A percentile compares a stretch with the other conserved stretches of the same genome.
These are phyloP conservation scores for Xylaria intraflava DNA, from an alignment of 495 filamentous ascomycete species.

Conservation along the genomic window DNA sequence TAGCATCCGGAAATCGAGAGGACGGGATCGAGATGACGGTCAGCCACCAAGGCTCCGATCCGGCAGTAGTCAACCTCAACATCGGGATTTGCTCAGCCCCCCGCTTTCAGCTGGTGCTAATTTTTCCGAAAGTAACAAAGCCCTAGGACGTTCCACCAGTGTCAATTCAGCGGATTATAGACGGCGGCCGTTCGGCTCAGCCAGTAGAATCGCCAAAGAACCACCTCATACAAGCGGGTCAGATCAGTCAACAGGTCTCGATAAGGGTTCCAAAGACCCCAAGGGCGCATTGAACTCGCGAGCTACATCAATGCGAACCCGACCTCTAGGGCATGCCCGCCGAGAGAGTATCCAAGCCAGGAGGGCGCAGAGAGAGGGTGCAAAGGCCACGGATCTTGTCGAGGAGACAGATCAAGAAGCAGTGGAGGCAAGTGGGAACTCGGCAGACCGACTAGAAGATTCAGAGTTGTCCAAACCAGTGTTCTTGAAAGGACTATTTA, in stretches of 20 bases:
- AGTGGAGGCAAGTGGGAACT: conserved; percentile 46
- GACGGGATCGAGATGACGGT: conserved; percentile 44
- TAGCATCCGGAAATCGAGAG: conserved; percentile 63
- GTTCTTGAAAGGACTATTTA: conserved; percentile 95
- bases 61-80: conserved; percentile 60
- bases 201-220: conserved; percentile 44
- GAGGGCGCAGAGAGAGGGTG: conserved; percentile 53
- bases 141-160: conserved; percentile 72
- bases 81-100: conserved; percentile 66
- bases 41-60: conserved; percentile 50
- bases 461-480: conserved; percentile 76
- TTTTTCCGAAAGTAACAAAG: conserved; percentile 53
- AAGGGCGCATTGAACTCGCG: conserved; percentile 39
- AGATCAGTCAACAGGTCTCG: conserved; percentile 54
- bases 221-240: conserved; percentile 71
- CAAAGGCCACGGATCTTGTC: conserved; percentile 62
- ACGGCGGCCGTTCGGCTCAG: conserved; percentile 51
- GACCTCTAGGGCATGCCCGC: conserved; percentile 84
- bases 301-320: conserved; percentile 63
- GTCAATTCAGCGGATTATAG: conserved; percentile 80
- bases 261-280: conserved; percentile 31
- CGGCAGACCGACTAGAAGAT: conserved; percentile 46
- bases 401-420: conserved; percentile 70
- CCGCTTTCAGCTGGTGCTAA: conserved; percentile 53
- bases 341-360: conserved; percentile 86